Percentiles rank a stretch among this genome's conserved stretches.
Evolutionary conservation across 768 basidiomycete species (phyloP).

Genomic region (Mycena albidolilacea): DNA sequence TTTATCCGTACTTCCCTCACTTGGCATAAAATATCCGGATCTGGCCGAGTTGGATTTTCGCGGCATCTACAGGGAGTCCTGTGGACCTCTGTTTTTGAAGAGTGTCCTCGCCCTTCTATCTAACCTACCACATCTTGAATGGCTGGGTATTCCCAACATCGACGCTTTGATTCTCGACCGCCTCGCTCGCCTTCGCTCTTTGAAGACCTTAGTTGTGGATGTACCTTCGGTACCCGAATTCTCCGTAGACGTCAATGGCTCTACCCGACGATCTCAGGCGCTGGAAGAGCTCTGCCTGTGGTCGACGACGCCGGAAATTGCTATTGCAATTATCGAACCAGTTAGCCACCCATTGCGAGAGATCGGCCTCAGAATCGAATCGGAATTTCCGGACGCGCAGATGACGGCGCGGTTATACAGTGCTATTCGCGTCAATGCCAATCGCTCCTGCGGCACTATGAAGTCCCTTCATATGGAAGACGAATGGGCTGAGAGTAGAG

Average conservation of each 20-base stretch:
- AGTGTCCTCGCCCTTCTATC: neutral
- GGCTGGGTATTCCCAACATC: neutral
- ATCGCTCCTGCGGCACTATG: neutral
- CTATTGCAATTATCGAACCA: neutral
- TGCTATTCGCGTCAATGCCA: neutral
- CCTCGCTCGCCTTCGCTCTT: neutral
- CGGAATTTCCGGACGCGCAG: neutral
- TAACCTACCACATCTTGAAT: neutral
- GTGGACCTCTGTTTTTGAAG: neutral
- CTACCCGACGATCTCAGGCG: neutral
- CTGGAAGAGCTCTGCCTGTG: neutral
- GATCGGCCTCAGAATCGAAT: neutral
- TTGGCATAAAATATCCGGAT: constrained; percentile 7
- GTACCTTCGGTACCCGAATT: neutral
- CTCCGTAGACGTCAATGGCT: neutral
- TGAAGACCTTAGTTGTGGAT: neutral
- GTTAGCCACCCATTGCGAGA: neutral
- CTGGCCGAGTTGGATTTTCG: neutral
- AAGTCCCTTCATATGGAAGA: neutral
- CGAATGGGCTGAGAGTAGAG: neutral
- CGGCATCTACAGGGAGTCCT: neutral
- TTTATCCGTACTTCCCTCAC: neutral
- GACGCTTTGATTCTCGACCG: constrained; percentile 8
- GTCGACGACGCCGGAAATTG: neutral
- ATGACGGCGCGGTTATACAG: neutral